Conservation (phyloP, 2,329 filamentous ascomycete species). For the Raffaelea ambrosiae region DNA sequence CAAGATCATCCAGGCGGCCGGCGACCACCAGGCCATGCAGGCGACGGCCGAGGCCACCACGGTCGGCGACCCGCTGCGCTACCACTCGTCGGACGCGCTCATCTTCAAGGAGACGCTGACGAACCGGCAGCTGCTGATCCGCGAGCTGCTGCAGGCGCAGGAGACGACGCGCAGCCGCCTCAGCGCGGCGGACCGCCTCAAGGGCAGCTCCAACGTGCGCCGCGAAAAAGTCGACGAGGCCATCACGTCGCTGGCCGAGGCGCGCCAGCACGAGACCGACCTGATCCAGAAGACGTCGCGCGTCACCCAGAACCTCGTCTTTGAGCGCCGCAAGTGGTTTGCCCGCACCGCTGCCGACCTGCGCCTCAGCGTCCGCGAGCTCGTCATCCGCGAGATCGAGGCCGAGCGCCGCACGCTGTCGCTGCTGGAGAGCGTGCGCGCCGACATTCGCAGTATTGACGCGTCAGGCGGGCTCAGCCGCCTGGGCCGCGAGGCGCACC, state of each 20-base stretch:
- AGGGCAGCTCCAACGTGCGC: constrained; percentile 76
- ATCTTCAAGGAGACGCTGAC: constrained; percentile 98
- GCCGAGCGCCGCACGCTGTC: constrained; percentile 86
- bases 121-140: constrained; percentile 91
- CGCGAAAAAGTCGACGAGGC: constrained; percentile 97
- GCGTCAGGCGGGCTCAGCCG: constrained; percentile 81
- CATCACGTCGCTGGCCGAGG: constrained; percentile 84
- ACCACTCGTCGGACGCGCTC: constrained; percentile 91
- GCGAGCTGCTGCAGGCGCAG: constrained; percentile 87
- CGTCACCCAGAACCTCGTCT: constrained; percentile 80
- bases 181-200: constrained; percentile 79
- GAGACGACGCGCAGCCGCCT: constrained; percentile 75
- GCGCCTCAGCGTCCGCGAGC: constrained; percentile 76
- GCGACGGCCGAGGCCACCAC: constrained; percentile 95
- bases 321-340: constrained; percentile 89
- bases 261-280: constrained; percentile 70
- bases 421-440: constrained; percentile 85
- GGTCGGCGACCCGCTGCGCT: constrained; percentile 84
- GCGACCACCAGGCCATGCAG: constrained; percentile 93
- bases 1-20: constrained; percentile 84
- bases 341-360: constrained; percentile 77
- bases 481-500: constrained; percentile 81
- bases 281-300: constrained; percentile 78
- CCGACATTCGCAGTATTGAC: constrained; percentile 90
- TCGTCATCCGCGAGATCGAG: constrained; percentile 90